A percentile compares a stretch with the other conserved stretches of the same genome.
These are phyloP conservation scores for Stenocarpella maydis DNA, from an alignment of 2,329 filamentous ascomycete species.

Conservation along the genomic window DNA sequence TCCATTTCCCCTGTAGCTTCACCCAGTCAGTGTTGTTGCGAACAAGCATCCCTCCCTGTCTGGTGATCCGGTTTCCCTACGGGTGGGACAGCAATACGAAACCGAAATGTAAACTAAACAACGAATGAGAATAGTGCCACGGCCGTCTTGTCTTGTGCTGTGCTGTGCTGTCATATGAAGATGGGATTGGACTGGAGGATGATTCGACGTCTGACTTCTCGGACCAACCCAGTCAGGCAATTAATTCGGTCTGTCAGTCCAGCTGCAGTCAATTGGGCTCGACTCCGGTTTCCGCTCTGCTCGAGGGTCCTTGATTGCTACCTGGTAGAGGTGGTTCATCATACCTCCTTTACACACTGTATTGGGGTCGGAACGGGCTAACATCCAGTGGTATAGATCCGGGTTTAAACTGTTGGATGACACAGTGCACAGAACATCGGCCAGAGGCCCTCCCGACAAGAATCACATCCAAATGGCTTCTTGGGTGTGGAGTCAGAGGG, in stretches of 20 bases:
- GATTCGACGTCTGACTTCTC: too few relatives aligned
- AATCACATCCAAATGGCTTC: slow-evolving; percentile 15
- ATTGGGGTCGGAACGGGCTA: neutral
- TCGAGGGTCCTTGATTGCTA: slow-evolving; percentile 3
- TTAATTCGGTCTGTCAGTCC: neutral
- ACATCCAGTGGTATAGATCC: rapidly evolving
- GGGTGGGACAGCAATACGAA: slow-evolving; percentile 4
- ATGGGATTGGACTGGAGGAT: neutral
- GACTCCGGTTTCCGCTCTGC: slow-evolving; percentile 24
- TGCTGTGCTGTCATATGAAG: neutral
- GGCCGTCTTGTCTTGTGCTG: neutral
- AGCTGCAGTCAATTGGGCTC: neutral
- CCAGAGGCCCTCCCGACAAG: slow-evolving; percentile 1
- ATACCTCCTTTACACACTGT: neutral
- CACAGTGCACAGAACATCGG: neutral
- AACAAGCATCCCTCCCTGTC: slow-evolving; percentile 2
- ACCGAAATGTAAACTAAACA: neutral
- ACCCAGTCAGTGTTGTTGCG: neutral
- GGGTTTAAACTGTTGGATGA: neutral
- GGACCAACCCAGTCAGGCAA: neutral
- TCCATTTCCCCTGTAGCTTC: too few relatives aligned
- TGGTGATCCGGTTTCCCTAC: neutral
- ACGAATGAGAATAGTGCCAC: neutral
- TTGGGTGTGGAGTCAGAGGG: slow-evolving; percentile 1
- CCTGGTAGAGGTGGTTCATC: neutral